Evolutionary conservation across 176 grass and related monocot genomes (phyloP).

Genomic region (Musa troglodytarum): DNA sequence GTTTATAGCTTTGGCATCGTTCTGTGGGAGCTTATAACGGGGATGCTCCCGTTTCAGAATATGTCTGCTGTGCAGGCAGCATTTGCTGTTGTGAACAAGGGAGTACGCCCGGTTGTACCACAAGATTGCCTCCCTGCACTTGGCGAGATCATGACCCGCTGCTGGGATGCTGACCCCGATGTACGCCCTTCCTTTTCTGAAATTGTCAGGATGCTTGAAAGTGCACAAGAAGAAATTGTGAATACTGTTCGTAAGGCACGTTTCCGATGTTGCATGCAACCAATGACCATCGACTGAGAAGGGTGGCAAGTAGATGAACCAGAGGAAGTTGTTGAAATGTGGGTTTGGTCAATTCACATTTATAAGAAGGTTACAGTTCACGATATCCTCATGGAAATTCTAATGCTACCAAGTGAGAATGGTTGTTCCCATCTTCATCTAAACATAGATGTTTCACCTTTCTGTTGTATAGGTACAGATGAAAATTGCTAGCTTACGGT

Average conservation of each 20-base stretch:
- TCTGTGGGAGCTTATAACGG: constrained; percentile 15
- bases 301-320: not conserved
- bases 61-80: constrained; percentile 12
- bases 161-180: constrained; percentile 11
- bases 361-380: not conserved
- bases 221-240: constrained; percentile 10
- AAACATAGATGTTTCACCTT: not conserved
- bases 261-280: constrained; percentile 6
- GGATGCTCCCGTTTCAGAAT: constrained; percentile 12
- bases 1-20: constrained; percentile 19
- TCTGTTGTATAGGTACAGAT: not conserved
- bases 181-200: constrained; percentile 13
- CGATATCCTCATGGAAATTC: not conserved
- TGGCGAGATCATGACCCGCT: constrained; percentile 7
- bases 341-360: not conserved
- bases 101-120: constrained; percentile 2
- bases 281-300: constrained; percentile 13
- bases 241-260: constrained; percentile 12
- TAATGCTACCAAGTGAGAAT: not conserved
- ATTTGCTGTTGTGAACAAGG: constrained; percentile 18
- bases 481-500: not conserved
- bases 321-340: not conserved
- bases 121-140: constrained; percentile 17
- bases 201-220: constrained; percentile 6
- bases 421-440: not conserved